A percentile compares a stretch with the other conserved stretches of the same genome.
Evolutionary conservation across 768 basidiomycete species (phyloP).

Genomic region (Pisolithus albus): DNA sequence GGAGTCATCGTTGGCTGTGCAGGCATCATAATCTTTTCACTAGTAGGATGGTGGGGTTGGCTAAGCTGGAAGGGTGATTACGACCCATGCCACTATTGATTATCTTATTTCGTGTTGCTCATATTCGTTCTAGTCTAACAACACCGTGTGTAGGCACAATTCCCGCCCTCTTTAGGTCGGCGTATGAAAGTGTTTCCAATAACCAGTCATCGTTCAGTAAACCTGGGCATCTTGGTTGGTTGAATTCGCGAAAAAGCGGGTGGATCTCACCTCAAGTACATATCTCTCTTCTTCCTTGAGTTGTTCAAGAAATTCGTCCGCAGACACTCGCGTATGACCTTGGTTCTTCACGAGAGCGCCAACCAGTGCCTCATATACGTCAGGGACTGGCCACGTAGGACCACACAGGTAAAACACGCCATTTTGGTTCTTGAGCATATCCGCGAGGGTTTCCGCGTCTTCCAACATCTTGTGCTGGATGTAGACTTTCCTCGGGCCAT

Average conservation of each 20-base stretch:
- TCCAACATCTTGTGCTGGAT: constrained; percentile 98
- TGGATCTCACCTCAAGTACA: constrained; percentile 68
- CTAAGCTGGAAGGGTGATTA: constrained; percentile 20
- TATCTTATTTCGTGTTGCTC: background rate
- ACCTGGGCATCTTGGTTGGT: constrained; percentile 10
- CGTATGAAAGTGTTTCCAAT: background rate
- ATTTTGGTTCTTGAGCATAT: constrained; percentile 62
- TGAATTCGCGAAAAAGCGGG: background rate
- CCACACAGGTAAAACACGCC: constrained; percentile 97
- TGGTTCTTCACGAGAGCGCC: constrained; percentile 70
- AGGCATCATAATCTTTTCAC: constrained; percentile 48
- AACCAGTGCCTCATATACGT: constrained; percentile 90
- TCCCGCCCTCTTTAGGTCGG: too few species aligned
- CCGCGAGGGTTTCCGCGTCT: constrained; percentile 70
- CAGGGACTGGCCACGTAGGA: constrained; percentile 99
- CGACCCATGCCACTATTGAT: constrained; percentile 14
- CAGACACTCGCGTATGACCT: constrained; percentile 53
- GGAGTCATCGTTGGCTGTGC: constrained; percentile 58
- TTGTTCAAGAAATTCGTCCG: constrained; percentile 78
- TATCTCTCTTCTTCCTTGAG: constrained; percentile 97
- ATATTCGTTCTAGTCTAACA: background rate
- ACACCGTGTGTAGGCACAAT: too few species aligned
- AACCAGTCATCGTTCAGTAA: constrained; percentile 9
- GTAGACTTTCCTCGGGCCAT: constrained; percentile 88
- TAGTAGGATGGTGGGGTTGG: constrained; percentile 33